Percentiles rank a stretch among this genome's conserved stretches.
phyloP scores from a whole-genome alignment of 306 rosid species.

The Hylodesmum podocarpum region DNA sequence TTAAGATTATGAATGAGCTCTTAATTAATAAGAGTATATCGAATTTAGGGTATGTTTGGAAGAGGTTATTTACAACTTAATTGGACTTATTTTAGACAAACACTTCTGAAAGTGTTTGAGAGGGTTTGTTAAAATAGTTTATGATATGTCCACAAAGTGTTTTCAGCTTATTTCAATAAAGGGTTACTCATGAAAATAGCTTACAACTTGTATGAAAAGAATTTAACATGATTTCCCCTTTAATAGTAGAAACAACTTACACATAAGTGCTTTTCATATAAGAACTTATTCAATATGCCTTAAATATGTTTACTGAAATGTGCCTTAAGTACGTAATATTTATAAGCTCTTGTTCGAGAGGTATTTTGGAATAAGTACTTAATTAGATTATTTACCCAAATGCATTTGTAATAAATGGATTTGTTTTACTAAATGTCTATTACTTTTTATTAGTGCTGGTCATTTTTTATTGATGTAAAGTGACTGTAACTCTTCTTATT shows the following conservation, averaged over 20 bases:
- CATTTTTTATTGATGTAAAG: slow-evolving; percentile 14
- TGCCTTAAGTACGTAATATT: not conserved
- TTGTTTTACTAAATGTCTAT: not conserved
- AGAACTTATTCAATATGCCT: not conserved
- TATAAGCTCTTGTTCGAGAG: not conserved
- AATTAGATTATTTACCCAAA: not conserved
- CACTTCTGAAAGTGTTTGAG: not conserved
- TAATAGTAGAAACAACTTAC: not conserved
- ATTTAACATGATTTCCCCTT: not conserved
- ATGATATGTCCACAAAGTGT: not conserved
- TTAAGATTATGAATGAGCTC: not conserved
- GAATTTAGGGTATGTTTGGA: not conserved
- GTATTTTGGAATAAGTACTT: not conserved
- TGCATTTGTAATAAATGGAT: not conserved
- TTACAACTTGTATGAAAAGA: not conserved
- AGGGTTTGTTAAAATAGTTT: not conserved
- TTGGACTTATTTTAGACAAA: not conserved
- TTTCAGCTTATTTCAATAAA: not conserved
- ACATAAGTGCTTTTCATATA: not conserved
- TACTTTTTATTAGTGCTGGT: not conserved
- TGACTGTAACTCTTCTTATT: not conserved
- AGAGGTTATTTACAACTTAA: not conserved
- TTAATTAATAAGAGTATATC: not conserved
- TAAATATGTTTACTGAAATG: not conserved
- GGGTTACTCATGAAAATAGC: not conserved